Evolutionary conservation across 176 grass and related monocot genomes (phyloP).

Genomic region (Pontederia paniculata): DNA sequence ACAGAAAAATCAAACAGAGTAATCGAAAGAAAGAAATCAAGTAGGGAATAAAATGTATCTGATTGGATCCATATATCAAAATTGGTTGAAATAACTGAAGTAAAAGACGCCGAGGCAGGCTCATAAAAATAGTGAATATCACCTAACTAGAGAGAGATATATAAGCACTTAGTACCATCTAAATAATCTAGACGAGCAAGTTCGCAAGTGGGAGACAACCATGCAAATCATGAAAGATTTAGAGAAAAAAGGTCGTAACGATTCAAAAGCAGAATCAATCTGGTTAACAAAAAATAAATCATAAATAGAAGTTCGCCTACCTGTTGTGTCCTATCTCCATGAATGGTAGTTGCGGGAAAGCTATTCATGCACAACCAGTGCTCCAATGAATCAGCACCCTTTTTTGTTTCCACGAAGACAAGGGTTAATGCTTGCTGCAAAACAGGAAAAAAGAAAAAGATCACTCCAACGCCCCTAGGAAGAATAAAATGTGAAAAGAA

Average conservation of each 20-base stretch:
- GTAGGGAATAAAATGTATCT: too few relatives aligned
- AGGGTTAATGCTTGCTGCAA: constrained; percentile 73
- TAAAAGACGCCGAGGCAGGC: too few relatives aligned
- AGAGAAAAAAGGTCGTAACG: background rate
- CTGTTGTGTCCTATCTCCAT: constrained; percentile 85
- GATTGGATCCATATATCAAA: too few relatives aligned
- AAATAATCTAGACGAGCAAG: too few relatives aligned
- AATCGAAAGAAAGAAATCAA: too few relatives aligned
- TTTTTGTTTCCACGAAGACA: constrained; percentile 98
- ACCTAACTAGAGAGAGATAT: too few relatives aligned
- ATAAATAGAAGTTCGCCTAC: constrained; percentile 13
- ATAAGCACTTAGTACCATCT: too few relatives aligned
- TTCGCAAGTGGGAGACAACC: too few relatives aligned
- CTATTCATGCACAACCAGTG: constrained; percentile 83
- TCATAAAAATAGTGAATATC: too few relatives aligned
- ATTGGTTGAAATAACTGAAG: too few relatives aligned
- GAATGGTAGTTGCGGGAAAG: constrained; percentile 93
- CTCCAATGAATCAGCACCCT: constrained; percentile 87
- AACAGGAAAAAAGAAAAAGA: constrained; percentile 8
- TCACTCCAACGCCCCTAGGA: background rate
- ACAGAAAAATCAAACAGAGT: too few relatives aligned
- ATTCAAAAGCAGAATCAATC: background rate
- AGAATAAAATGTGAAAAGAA: background rate
- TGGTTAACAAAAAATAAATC: background rate
- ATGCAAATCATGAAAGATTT: too few relatives aligned